phyloP scores from a whole-genome alignment of 2,329 filamentous ascomycete genomes.

The Zasmidium angulare region DNA sequence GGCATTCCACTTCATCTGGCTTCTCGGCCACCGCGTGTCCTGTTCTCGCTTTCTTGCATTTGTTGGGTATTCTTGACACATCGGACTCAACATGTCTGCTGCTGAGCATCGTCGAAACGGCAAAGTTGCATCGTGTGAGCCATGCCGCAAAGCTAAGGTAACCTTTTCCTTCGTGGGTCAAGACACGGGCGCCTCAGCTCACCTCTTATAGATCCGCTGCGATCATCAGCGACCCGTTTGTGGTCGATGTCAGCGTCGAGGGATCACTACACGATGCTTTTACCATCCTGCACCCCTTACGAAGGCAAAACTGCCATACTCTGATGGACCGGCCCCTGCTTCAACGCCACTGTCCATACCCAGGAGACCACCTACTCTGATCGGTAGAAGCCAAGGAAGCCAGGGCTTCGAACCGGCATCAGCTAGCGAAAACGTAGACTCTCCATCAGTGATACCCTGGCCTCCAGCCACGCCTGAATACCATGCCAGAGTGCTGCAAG shows the following conservation, averaged over 20 bases:
- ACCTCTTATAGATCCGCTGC: conserved; percentile 12
- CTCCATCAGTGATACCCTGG: neutral
- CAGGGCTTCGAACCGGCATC: neutral
- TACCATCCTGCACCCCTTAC: conserved; percentile 24
- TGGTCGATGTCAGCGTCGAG: conserved; percentile 17
- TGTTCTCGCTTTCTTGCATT: neutral
- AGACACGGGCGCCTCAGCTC: neutral
- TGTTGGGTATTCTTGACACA: neutral
- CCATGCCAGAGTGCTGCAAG: neutral
- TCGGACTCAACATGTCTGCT: conserved; percentile 4
- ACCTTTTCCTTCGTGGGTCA: neutral
- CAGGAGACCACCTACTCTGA: neutral
- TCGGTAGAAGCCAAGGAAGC: neutral
- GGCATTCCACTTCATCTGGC: neutral
- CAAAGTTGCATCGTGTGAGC: conserved; percentile 22
- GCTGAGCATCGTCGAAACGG: conserved; percentile 17
- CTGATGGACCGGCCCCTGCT: neutral
- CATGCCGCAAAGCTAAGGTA: conserved; percentile 21
- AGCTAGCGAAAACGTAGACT: neutral
- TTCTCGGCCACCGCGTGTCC: neutral
- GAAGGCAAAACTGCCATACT: neutral
- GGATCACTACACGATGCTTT: conserved; percentile 12
- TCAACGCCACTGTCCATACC: neutral
- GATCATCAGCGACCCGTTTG: conserved; percentile 18
- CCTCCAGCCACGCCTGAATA: neutral